These are phyloP conservation scores for Hyphodiscus hymeniophilus DNA, from an alignment of 495 filamentous ascomycete species.

Conservation along the genomic window DNA sequence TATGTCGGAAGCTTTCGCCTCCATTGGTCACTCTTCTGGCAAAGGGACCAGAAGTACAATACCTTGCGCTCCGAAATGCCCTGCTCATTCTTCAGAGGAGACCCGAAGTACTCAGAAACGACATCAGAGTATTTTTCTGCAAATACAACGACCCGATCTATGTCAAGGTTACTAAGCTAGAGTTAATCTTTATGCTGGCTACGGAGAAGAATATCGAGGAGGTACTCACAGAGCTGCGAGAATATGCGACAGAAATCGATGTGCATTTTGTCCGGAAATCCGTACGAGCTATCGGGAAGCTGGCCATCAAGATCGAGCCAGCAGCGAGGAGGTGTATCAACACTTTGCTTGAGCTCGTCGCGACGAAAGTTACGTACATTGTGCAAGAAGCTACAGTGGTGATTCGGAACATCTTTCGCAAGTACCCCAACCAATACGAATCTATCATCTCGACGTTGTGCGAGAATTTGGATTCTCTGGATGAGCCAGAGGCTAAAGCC, in stretches of 20 bases:
- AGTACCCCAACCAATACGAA: constrained; percentile 98
- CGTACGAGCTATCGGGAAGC: constrained; percentile 93
- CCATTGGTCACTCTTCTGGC: constrained; percentile 92
- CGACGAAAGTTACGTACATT: constrained; percentile 99
- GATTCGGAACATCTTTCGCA: constrained; percentile 97
- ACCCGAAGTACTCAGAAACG: constrained; percentile 90
- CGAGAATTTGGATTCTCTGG: constrained; percentile 91
- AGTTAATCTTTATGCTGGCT: constrained; percentile 98
- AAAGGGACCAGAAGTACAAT: constrained; percentile 96
- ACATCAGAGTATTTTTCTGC: constrained; percentile 98
- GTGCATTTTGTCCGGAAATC: constrained; percentile 98
- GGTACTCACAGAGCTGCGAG: constrained; percentile 86
- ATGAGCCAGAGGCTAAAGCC: constrained; percentile 98
- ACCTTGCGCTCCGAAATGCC: constrained; percentile 89
- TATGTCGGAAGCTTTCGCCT: constrained; percentile 91
- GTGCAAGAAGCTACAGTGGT: constrained; percentile 99
- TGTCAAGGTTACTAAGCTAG: constrained; percentile 98
- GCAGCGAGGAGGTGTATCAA: constrained; percentile 87
- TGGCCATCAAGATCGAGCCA: constrained; percentile 98
- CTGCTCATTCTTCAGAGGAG: constrained; percentile 87
- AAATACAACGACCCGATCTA: constrained; percentile 99
- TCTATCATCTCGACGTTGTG: constrained; percentile 92
- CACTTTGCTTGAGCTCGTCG: constrained; percentile 83
- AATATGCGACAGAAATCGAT: constrained; percentile 98
- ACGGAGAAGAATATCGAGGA: constrained; percentile 94